These are phyloP conservation scores for Kwoniella shivajii DNA, from an alignment of 1,284 basidiomycete species.

Conservation along the genomic window DNA sequence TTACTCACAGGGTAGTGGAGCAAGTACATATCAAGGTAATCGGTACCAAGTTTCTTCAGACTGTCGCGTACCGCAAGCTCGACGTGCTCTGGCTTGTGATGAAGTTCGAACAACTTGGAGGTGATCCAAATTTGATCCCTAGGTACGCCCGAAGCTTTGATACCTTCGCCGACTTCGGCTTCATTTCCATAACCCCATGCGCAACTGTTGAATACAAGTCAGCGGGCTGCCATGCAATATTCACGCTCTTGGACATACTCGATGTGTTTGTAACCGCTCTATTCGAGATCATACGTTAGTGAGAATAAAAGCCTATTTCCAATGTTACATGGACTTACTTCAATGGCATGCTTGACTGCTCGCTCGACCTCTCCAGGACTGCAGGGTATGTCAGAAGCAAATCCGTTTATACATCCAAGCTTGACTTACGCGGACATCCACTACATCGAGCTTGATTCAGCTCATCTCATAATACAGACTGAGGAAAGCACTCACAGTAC, in stretches of 20 bases:
- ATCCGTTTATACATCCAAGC: not conserved
- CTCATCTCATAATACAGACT: not conserved
- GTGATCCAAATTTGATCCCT: constrained; percentile 77
- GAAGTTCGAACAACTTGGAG: constrained; percentile 61
- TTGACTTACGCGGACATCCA: constrained; percentile 46
- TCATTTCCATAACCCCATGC: constrained; percentile 63
- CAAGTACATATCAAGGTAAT: constrained; percentile 80
- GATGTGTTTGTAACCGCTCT: constrained; percentile 67
- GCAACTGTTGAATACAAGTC: constrained; percentile 63
- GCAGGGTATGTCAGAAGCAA: not conserved
- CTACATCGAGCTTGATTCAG: constrained; percentile 23
- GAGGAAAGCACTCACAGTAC: constrained; percentile 53
- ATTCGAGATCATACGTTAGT: not conserved
- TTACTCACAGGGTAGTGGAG: constrained; percentile 57
- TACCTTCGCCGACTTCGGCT: constrained; percentile 78
- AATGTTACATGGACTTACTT: constrained; percentile 25
- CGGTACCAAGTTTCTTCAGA: constrained; percentile 66
- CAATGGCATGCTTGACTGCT: constrained; percentile 52
- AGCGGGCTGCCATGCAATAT: constrained; percentile 53
- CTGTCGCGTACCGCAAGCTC: constrained; percentile 76
- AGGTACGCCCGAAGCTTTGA: constrained; percentile 72
- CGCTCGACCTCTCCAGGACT: constrained; percentile 53
- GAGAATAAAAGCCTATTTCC: not conserved
- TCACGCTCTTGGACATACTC: constrained; percentile 63
- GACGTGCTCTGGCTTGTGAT: constrained; percentile 64